These are phyloP conservation scores for Apophysomyces trapeziformis DNA, from an alignment of 371 early-diverging fungal genomes.

Conservation along the genomic window DNA sequence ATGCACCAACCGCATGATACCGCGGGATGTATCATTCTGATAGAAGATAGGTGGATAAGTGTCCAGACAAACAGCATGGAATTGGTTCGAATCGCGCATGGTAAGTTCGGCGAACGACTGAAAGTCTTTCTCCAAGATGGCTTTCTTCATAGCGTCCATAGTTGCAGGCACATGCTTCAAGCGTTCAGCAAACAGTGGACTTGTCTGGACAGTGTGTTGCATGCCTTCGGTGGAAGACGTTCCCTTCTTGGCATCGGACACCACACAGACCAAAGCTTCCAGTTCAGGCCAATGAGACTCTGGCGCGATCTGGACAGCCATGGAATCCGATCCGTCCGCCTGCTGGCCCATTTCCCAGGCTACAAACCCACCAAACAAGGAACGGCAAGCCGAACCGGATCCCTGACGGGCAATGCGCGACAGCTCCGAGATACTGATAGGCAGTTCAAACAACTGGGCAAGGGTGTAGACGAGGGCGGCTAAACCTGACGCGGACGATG, in stretches of 20 bases:
- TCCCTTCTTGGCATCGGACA: slow-evolving; percentile 91
- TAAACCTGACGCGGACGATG: slow-evolving; percentile 98
- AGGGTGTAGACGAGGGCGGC: slow-evolving; percentile 93
- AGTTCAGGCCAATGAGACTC: slow-evolving; percentile 96
- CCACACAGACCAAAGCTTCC: slow-evolving; percentile 92
- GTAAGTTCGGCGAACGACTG: slow-evolving; percentile 90
- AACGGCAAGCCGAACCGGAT: slow-evolving; percentile 97
- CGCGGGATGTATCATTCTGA: slow-evolving; percentile 91
- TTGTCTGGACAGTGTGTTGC: slow-evolving; percentile 95
- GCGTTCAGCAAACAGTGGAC: slow-evolving; percentile 85
- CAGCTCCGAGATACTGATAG: slow-evolving; percentile 71
- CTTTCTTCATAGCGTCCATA: slow-evolving; percentile 85
- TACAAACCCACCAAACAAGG: slow-evolving; percentile 97
- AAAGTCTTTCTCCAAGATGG: slow-evolving; percentile 89
- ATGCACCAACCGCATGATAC: slow-evolving; percentile 84
- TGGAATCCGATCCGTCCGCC: slow-evolving; percentile 84
- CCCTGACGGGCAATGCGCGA: slow-evolving; percentile 95
- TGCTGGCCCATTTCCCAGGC: slow-evolving; percentile 91
- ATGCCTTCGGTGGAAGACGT: slow-evolving; percentile 95
- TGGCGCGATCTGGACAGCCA: slow-evolving; percentile 89
- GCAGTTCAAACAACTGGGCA: slow-evolving; percentile 77
- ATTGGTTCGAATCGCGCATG: slow-evolving; percentile 98
- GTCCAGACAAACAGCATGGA: slow-evolving; percentile 96
- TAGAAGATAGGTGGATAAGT: slow-evolving; percentile 96
- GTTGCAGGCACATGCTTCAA: slow-evolving; percentile 86